These are phyloP conservation scores for Pseudotulostoma volvatum DNA, from an alignment of 495 filamentous ascomycete species.

Conservation along the genomic window DNA sequence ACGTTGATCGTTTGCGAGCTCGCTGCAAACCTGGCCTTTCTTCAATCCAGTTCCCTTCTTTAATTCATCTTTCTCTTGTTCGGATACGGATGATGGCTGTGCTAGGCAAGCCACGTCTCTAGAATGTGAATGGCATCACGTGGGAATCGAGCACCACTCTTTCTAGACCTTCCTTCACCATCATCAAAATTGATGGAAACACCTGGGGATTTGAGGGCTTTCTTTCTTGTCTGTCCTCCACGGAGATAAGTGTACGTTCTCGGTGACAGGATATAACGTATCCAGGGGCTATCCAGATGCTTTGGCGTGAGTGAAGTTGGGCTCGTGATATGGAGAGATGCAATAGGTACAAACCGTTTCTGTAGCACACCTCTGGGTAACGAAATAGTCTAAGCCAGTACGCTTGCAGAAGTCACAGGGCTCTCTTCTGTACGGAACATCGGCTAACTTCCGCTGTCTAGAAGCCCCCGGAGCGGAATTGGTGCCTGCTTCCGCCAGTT, in stretches of 20 bases:
- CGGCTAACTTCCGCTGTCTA: constrained; percentile 25
- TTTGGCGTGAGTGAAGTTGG: constrained; percentile 47
- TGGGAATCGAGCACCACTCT: constrained; percentile 26
- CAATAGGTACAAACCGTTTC: constrained; percentile 61
- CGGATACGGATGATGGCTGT: constrained; percentile 65
- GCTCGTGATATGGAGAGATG: constrained; percentile 54
- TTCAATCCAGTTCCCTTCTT: constrained; percentile 56
- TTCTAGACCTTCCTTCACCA: constrained; percentile 11
- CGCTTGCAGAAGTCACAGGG: constrained; percentile 58
- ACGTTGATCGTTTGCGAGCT: constrained; percentile 73
- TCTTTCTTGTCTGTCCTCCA: constrained; percentile 23
- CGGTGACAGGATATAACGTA: constrained; percentile 33
- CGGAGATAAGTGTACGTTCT: constrained; percentile 27
- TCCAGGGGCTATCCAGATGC: constrained; percentile 31
- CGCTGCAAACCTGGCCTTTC: constrained; percentile 64
- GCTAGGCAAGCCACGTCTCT: constrained; percentile 61
- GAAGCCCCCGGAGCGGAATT: constrained; percentile 15
- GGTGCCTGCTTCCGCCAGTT: neutral
- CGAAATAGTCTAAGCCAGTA: constrained; percentile 59
- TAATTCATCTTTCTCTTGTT: constrained; percentile 60
- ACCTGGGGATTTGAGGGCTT: constrained; percentile 25
- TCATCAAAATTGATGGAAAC: constrained; percentile 21
- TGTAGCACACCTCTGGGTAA: constrained; percentile 49
- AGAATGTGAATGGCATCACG: constrained; percentile 56
- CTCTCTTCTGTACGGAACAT: constrained; percentile 31